Percentiles rank a stretch among this genome's conserved stretches.
Conservation (phyloP, 345 rosid genomes). For the Hypericum androsaemum region DNA sequence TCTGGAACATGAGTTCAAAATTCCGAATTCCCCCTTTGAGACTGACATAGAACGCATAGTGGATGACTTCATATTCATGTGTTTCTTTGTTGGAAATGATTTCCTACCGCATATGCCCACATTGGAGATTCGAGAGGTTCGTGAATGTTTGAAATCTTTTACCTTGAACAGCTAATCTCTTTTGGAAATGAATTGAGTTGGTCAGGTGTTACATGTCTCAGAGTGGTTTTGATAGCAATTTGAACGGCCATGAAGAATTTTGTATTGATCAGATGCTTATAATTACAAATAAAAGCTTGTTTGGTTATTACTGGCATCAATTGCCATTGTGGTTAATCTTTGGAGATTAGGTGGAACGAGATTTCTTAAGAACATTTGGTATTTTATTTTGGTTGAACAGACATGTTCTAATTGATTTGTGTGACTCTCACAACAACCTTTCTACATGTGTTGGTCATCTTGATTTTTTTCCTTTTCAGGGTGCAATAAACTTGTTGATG, state of each 20-base stretch:
- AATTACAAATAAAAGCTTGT: too few relatives aligned
- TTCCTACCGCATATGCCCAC: conserved; percentile 99
- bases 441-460: too few relatives aligned
- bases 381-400: too few relatives aligned
- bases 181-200: neutral
- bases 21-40: conserved; percentile 37
- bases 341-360: too few relatives aligned
- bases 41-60: conserved; percentile 61
- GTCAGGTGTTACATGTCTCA: neutral
- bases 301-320: too few relatives aligned
- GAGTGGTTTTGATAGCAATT: too few relatives aligned
- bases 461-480: conserved; percentile 33
- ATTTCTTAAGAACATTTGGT: too few relatives aligned
- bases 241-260: too few relatives aligned
- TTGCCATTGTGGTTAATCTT: too few relatives aligned
- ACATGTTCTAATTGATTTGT: too few relatives aligned
- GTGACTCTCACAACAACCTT: too few relatives aligned
- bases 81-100: conserved; percentile 98
- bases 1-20: conserved; percentile 69
- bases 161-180: neutral
- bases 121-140: conserved; percentile 91
- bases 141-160: conserved; percentile 10
- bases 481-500: conserved; percentile 82
- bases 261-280: too few relatives aligned
- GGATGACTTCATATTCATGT: conserved; percentile 93